A percentile compares a stretch with the other conserved stretches of the same genome.
phyloP scores from a whole-genome alignment of 2,329 filamentous ascomycete species.

The Colletotrichum neosansevieriae region DNA sequence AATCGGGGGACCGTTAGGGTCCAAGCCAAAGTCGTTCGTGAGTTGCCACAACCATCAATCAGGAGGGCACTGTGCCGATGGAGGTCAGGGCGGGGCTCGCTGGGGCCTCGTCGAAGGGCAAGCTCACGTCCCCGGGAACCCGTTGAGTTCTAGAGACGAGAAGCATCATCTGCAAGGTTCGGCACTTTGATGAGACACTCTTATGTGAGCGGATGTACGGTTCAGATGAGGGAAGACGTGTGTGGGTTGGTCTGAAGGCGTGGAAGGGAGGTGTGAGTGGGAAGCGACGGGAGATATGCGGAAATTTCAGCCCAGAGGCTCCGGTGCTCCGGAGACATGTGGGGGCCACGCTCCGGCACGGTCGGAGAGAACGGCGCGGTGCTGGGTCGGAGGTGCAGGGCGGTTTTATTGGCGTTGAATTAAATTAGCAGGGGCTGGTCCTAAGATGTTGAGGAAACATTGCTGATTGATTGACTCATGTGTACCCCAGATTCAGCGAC shows the following conservation, averaged over 20 bases:
- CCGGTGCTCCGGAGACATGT: slow-evolving; percentile 19
- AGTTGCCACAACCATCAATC: not conserved
- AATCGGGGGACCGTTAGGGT: slow-evolving; percentile 27
- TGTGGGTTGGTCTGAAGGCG: not conserved
- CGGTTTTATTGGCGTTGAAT: not conserved
- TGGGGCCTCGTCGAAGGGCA: slow-evolving; percentile 4
- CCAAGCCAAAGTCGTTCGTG: slow-evolving; percentile 16
- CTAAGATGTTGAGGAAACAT: slow-evolving; percentile 5
- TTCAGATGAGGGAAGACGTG: slow-evolving; percentile 12
- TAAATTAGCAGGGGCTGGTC: not conserved
- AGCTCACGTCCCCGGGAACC: slow-evolving; percentile 8
- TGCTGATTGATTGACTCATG: not conserved
- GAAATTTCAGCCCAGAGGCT: not conserved
- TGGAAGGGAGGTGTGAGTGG: too few species aligned
- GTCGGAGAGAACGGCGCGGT: not conserved
- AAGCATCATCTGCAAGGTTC: slow-evolving; percentile 37
- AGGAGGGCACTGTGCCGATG: slow-evolving; percentile 27
- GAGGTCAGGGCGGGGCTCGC: slow-evolving; percentile 23
- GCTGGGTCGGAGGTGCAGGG: not conserved
- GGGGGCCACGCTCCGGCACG: slow-evolving; percentile 6
- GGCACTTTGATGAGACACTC: slow-evolving; percentile 35
- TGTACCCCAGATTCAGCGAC: not conserved
- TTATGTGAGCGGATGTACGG: slow-evolving; percentile 7
- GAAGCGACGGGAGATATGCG: not conserved
- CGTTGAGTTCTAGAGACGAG: slow-evolving; percentile 23